phyloP scores from a whole-genome alignment of 2,329 filamentous ascomycete species.

The Chaetothyriales sp. region DNA sequence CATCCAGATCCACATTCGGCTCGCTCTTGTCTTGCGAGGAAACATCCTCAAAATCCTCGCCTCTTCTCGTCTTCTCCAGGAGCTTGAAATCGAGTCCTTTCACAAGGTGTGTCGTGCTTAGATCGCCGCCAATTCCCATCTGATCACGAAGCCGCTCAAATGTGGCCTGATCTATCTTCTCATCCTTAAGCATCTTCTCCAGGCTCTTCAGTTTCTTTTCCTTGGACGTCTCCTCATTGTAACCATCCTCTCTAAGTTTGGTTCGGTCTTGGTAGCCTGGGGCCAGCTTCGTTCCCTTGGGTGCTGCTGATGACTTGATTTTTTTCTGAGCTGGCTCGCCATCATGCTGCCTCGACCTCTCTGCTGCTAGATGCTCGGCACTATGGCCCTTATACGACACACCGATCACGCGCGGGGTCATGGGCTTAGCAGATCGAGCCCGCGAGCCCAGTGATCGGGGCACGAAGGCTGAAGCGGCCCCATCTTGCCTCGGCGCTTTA shows the following conservation, averaged over 20 bases:
- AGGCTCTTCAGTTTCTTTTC: slow-evolving; percentile 58
- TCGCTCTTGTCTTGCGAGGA: slow-evolving; percentile 19
- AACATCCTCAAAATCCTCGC: slow-evolving; percentile 33
- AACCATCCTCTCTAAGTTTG: slow-evolving; percentile 42
- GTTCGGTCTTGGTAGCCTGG: slow-evolving; percentile 75
- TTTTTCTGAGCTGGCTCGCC: slow-evolving; percentile 51
- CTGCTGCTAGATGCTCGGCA: slow-evolving; percentile 72
- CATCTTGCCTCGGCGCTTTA: not conserved
- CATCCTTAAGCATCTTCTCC: slow-evolving; percentile 66
- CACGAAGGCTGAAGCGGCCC: slow-evolving; percentile 34
- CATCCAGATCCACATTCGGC: slow-evolving; percentile 40
- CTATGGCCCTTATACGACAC: slow-evolving; percentile 45
- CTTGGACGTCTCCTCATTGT: slow-evolving; percentile 37
- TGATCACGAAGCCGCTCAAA: slow-evolving; percentile 62
- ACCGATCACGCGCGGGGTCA: slow-evolving; percentile 59
- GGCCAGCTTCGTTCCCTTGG: slow-evolving; percentile 67
- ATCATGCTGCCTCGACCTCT: slow-evolving; percentile 42
- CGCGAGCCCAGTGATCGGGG: slow-evolving; percentile 55
- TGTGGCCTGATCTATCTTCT: slow-evolving; percentile 64
- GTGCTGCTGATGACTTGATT: slow-evolving; percentile 57
- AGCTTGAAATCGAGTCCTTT: slow-evolving; percentile 84
- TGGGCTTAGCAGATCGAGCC: slow-evolving; percentile 67
- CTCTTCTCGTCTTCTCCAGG: slow-evolving; percentile 29
- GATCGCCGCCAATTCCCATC: slow-evolving; percentile 63
- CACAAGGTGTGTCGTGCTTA: slow-evolving; percentile 68